Percentiles rank a stretch among this genome's conserved stretches.
These are phyloP conservation scores for Sporothrix euskadiensis DNA, from an alignment of 2,329 filamentous ascomycete genomes.

Conservation along the genomic window DNA sequence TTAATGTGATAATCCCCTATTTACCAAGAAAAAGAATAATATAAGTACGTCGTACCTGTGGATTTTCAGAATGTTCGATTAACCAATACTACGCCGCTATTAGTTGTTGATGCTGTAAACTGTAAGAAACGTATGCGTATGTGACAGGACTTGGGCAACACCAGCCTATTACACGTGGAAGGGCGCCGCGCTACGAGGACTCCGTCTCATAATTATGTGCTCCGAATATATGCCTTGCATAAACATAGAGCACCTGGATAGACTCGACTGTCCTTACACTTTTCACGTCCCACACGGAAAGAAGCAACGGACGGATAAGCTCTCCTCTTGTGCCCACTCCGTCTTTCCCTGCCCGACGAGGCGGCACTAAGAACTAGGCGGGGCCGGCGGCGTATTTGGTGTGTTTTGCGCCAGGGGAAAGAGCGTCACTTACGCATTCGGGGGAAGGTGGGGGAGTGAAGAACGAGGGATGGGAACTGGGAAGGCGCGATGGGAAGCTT, in stretches of 20 bases:
- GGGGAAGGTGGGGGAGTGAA: neutral
- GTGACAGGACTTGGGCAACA: neutral
- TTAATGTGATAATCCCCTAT: too few relatives aligned
- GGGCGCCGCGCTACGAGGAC: neutral
- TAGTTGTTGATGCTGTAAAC: too few relatives aligned
- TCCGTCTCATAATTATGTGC: neutral
- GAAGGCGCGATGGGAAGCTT: constrained; percentile 14
- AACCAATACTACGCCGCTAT: too few relatives aligned
- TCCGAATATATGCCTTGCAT: neutral
- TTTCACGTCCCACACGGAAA: neutral
- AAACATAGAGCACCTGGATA: neutral
- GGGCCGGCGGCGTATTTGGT: neutral
- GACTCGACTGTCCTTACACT: too few relatives aligned
- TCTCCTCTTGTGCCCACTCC: neutral
- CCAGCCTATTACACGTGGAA: neutral
- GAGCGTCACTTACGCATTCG: neutral
- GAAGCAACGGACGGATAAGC: constrained; percentile 5
- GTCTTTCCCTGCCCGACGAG: constrained; percentile 2
- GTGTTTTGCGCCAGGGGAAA: neutral
- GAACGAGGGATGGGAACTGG: neutral
- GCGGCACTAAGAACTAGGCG: neutral
- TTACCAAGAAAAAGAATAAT: too few relatives aligned
- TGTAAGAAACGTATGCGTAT: neutral
- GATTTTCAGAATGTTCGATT: too few relatives aligned
- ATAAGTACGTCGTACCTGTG: too few relatives aligned